Evolutionary conservation across 257 asterid genomes (phyloP).

Genomic region (Apocynum venetum): DNA sequence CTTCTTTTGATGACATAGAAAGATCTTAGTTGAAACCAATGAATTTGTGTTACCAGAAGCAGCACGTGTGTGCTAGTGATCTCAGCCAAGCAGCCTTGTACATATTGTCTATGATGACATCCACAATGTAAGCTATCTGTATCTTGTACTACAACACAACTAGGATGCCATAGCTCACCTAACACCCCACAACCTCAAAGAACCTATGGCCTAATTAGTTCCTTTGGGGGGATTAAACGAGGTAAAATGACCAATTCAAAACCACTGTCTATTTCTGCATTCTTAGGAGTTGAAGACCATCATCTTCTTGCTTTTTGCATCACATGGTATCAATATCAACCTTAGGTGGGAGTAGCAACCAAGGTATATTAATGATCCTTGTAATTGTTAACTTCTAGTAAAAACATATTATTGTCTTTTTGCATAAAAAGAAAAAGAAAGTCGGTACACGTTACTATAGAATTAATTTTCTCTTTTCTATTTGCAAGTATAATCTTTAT

Average conservation of each 20-base stretch:
- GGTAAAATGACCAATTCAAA: background rate
- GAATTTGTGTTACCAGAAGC: background rate
- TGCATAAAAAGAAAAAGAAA: no score
- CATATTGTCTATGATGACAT: background rate
- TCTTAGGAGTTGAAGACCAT: background rate
- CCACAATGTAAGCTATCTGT: background rate
- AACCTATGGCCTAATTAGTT: background rate
- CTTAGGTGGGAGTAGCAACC: background rate
- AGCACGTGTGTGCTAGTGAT: conserved; percentile 1
- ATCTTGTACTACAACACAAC: background rate
- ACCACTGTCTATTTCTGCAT: background rate
- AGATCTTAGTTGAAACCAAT: background rate
- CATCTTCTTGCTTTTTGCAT: background rate
- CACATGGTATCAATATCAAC: background rate
- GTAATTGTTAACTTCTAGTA: no score
- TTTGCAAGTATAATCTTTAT: no score
- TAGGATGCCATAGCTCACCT: background rate
- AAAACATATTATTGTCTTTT: no score
- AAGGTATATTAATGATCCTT: background rate
- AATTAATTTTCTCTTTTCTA: no score
- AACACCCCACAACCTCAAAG: background rate
- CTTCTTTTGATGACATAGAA: background rate
- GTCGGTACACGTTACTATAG: no score
- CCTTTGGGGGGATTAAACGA: background rate
- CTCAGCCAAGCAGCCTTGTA: conserved; percentile 6